phyloP scores from a whole-genome alignment of 2,329 filamentous ascomycete species.

The Colletotrichum gigasporum region DNA sequence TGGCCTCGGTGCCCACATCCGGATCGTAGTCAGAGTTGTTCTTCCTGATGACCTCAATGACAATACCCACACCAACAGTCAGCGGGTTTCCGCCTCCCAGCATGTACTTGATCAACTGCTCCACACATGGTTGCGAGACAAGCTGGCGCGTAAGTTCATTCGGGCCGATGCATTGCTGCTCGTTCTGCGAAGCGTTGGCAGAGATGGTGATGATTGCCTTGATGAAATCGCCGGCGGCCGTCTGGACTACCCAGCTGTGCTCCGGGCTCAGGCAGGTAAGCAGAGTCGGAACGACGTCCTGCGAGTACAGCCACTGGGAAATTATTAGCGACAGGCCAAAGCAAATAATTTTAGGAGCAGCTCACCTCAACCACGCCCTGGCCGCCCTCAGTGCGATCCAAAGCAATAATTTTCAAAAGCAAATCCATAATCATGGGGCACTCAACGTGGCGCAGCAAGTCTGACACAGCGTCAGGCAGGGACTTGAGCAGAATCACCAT shows the following conservation, averaged over 20 bases:
- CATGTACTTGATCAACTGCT: slow-evolving; percentile 91
- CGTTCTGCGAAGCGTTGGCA: slow-evolving; percentile 96
- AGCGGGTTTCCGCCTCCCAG: slow-evolving; percentile 91
- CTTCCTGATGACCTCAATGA: slow-evolving; percentile 98
- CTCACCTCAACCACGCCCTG: slow-evolving; percentile 92
- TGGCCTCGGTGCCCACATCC: slow-evolving; percentile 84
- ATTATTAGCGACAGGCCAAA: too few species aligned
- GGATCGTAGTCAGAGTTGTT: slow-evolving; percentile 99
- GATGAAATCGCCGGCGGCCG: slow-evolving; percentile 94
- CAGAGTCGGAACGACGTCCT: slow-evolving; percentile 86
- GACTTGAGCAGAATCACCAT: slow-evolving; percentile 93
- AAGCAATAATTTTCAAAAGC: slow-evolving; percentile 92
- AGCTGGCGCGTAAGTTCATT: slow-evolving; percentile 96
- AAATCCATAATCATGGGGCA: slow-evolving; percentile 99
- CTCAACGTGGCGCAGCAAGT: slow-evolving; percentile 93
- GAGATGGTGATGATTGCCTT: slow-evolving; percentile 99
- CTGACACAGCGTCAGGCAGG: slow-evolving; percentile 81
- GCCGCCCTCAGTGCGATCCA: slow-evolving; percentile 91
- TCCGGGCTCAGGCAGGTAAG: slow-evolving; percentile 88
- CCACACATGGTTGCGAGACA: slow-evolving; percentile 85
- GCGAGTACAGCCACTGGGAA: slow-evolving; percentile 94
- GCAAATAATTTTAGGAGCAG: too few species aligned
- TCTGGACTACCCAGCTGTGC: slow-evolving; percentile 90
- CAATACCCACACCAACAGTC: slow-evolving; percentile 94
- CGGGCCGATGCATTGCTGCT: slow-evolving; percentile 98